These are phyloP conservation scores for Trametes cinnabarina DNA, from an alignment of 768 basidiomycete species.

Conservation along the genomic window DNA sequence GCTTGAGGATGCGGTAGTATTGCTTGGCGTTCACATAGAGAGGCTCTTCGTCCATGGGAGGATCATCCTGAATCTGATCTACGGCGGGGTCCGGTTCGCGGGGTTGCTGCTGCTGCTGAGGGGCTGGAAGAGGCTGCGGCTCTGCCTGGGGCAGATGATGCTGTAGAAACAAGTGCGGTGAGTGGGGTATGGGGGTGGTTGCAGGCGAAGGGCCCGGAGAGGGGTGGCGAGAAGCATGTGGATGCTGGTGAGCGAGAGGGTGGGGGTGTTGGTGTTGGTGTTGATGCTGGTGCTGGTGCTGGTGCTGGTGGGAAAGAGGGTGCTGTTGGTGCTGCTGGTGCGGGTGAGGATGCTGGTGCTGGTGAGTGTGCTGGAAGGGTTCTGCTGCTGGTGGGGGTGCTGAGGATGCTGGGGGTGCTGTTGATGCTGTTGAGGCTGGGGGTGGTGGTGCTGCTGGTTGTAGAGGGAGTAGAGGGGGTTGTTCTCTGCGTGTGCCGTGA, in stretches of 20 bases:
- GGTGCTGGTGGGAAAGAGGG: conserved; percentile 17
- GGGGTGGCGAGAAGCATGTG: conserved; percentile 32
- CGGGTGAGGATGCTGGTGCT: conserved; percentile 26
- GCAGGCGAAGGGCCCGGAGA: conserved; percentile 30
- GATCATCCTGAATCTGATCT: conserved; percentile 37
- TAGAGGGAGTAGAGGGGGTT: conserved; percentile 29
- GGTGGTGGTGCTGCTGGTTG: conserved; percentile 19
- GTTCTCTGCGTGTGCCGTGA: not conserved
- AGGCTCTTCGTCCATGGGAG: conserved; percentile 85
- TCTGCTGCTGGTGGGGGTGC: conserved; percentile 30
- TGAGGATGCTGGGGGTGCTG: conserved; percentile 22
- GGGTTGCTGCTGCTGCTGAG: conserved; percentile 20
- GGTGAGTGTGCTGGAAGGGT: conserved; percentile 21
- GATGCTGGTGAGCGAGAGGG: conserved; percentile 19
- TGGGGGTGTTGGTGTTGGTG: conserved; percentile 21
- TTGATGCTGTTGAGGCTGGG: conserved; percentile 16
- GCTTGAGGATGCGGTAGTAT: conserved; percentile 97
- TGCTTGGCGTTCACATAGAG: conserved; percentile 99
- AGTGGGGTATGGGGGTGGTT: conserved; percentile 25
- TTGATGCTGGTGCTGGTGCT: conserved; percentile 25
- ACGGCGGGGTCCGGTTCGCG: conserved; percentile 23
- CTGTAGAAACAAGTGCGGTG: conserved; percentile 33
- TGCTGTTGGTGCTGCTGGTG: conserved; percentile 27
- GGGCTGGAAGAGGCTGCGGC: not conserved
- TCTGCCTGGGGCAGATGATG: conserved; percentile 21